These are phyloP conservation scores for Penicillium sp. DNA, from an alignment of 2,329 filamentous ascomycete species.

Conservation along the genomic window DNA sequence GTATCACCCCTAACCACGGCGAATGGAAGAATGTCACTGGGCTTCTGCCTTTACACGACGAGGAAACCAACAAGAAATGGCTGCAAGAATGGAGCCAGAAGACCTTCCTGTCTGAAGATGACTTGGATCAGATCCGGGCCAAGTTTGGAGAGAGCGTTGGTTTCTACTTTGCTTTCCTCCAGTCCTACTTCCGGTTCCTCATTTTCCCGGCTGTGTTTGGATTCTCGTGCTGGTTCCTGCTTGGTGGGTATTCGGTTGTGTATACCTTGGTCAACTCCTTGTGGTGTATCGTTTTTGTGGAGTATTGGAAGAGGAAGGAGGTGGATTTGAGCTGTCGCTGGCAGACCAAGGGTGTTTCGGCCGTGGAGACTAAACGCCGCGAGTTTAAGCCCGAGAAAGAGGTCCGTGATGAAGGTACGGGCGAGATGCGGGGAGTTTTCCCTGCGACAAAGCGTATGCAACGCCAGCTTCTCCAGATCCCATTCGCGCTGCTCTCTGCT, in stretches of 20 bases:
- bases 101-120: constrained; percentile 56
- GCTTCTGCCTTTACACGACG: constrained; percentile 80
- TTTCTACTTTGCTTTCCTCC: constrained; percentile 94
- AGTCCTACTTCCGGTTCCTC: constrained; percentile 90
- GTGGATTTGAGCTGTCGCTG: constrained; percentile 84
- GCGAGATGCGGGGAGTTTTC: constrained; percentile 77
- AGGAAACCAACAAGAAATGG: constrained; percentile 75
- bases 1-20: constrained; percentile 70
- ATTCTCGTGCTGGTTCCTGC: constrained; percentile 74
- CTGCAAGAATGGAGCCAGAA: constrained; percentile 72
- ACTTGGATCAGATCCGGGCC: constrained; percentile 75
- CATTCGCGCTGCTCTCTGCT: constrained; percentile 80
- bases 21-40: constrained; percentile 75
- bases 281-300: constrained; percentile 88
- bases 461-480: constrained; percentile 81
- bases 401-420: constrained; percentile 77
- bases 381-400: constrained; percentile 81
- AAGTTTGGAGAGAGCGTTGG: constrained; percentile 76
- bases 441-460: constrained; percentile 76
- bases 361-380: constrained; percentile 74
- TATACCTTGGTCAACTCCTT: constrained; percentile 80
- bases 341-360: constrained; percentile 85
- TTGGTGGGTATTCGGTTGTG: constrained; percentile 80
- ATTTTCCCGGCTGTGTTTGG: constrained; percentile 81
- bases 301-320: constrained; percentile 96